phyloP scores from a whole-genome alignment of 441 rosid species.

The Biscutella laevigata region DNA sequence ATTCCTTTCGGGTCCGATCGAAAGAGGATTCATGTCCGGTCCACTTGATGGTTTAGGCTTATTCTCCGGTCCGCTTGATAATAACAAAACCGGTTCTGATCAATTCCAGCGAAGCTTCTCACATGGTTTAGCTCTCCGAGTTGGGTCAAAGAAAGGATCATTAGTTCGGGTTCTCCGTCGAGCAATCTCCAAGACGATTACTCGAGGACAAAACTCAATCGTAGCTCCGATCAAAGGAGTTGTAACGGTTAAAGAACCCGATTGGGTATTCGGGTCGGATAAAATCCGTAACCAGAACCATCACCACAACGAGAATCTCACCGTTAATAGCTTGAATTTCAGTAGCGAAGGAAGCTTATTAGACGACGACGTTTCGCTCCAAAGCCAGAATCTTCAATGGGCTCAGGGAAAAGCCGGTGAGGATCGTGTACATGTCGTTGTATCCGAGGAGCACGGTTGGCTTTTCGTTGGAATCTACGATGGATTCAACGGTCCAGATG shows the following conservation, averaged over 20 bases:
- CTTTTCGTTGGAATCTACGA: constrained; percentile 69
- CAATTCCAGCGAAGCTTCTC: constrained; percentile 49
- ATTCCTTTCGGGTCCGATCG: constrained; percentile 79
- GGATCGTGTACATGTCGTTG: constrained; percentile 66
- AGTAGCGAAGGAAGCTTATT: constrained; percentile 32
- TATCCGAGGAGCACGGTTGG: constrained; percentile 63
- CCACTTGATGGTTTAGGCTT: constrained; percentile 55
- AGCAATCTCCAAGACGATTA: constrained; percentile 39
- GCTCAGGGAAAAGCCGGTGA: constrained; percentile 78
- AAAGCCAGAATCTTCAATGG: constrained; percentile 56
- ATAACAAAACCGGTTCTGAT: constrained; percentile 24
- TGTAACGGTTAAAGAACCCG: constrained; percentile 42
- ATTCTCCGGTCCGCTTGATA: constrained; percentile 50
- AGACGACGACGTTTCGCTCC: constrained; percentile 36
- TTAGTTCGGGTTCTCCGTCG: constrained; percentile 36
- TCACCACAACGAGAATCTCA: constrained; percentile 29
- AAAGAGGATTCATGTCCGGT: constrained; percentile 63
- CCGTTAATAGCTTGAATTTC: constrained; percentile 30
- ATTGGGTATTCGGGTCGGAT: constrained; percentile 54
- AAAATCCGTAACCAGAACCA: constrained; percentile 29
- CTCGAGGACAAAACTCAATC: constrained; percentile 58
- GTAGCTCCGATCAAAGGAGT: constrained; percentile 60
- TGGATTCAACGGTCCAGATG: constrained; percentile 72
- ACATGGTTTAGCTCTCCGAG: constrained; percentile 30
- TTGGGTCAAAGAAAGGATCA: constrained; percentile 29